Conservation (phyloP, 306 rosid species). For the Dryas drummondii region DNA sequence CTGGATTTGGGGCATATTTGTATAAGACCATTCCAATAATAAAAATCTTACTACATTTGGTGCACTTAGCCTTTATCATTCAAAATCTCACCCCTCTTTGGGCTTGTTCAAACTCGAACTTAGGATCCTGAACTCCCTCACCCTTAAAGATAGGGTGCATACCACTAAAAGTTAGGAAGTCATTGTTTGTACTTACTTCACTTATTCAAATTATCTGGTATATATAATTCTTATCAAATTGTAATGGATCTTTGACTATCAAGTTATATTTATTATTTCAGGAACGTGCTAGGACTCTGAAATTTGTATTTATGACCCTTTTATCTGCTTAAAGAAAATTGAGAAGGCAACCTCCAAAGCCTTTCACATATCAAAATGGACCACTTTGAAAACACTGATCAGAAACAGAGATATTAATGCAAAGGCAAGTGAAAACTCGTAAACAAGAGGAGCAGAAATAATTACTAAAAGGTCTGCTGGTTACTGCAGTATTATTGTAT, state of each 20-base stretch:
- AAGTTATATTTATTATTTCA: too few species aligned
- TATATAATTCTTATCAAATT: background rate
- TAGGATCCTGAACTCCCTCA: background rate
- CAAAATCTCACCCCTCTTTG: background rate
- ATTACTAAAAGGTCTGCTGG: background rate
- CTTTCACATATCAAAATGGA: conserved; percentile 7
- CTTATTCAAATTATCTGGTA: background rate
- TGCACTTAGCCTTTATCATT: background rate
- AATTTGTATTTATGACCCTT: background rate
- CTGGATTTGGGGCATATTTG: background rate
- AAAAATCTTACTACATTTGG: conserved; percentile 1
- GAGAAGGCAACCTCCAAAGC: background rate
- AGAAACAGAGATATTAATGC: background rate
- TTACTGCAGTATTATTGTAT: background rate
- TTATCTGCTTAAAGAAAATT: background rate
- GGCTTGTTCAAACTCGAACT: background rate
- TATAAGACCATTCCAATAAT: conserved; percentile 1
- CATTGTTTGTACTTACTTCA: background rate
- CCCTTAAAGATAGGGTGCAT: background rate
- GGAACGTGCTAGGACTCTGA: too few species aligned
- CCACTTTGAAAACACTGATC: conserved; percentile 13
- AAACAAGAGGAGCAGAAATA: background rate
- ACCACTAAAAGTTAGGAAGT: background rate
- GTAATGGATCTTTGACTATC: background rate
- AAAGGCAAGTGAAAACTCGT: background rate